phyloP scores from a whole-genome alignment of 169 alveolate species.

The Cryptosporidium sp. region DNA sequence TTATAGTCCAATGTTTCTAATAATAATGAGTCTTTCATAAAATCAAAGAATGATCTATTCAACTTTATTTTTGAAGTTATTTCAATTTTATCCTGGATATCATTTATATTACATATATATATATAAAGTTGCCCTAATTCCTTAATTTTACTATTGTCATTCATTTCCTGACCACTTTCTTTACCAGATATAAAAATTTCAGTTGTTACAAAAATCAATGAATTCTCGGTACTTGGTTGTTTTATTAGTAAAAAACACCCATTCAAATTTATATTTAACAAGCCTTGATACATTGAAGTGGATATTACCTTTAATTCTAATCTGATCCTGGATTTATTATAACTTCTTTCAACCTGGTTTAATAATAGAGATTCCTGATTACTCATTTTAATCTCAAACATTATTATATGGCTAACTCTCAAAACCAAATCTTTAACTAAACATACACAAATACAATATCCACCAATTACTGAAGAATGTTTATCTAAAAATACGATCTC shows the following conservation, averaged over 20 bases:
- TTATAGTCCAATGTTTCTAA: conserved; percentile 27
- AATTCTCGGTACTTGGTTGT: not conserved
- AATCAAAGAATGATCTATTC: conserved; percentile 7
- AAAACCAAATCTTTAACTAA: not conserved
- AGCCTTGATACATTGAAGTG: not conserved
- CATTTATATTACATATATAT: not conserved
- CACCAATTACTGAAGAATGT: not conserved
- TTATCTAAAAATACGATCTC: conserved; percentile 5
- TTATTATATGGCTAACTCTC: conserved; percentile 7
- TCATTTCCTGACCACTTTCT: not conserved
- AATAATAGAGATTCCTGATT: not conserved
- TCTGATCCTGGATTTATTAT: not conserved
- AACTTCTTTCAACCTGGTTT: not conserved
- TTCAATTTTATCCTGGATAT: not conserved
- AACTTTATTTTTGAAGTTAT: not conserved
- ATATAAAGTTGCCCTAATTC: conserved; percentile 15
- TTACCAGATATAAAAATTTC: not conserved
- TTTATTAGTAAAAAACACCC: not conserved
- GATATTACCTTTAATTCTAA: not conserved
- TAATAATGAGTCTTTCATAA: not conserved
- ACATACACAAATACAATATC: conserved; percentile 3
- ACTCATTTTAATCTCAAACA: conserved; percentile 7
- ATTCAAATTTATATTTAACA: not conserved
- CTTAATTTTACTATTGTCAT: not conserved
- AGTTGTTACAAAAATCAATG: conserved; percentile 21